Evolutionary conservation across 345 rosid species (phyloP), one percentile per base, ranked within the genome.

Genomic region (Erysimum cheiranthoides): DNA sequence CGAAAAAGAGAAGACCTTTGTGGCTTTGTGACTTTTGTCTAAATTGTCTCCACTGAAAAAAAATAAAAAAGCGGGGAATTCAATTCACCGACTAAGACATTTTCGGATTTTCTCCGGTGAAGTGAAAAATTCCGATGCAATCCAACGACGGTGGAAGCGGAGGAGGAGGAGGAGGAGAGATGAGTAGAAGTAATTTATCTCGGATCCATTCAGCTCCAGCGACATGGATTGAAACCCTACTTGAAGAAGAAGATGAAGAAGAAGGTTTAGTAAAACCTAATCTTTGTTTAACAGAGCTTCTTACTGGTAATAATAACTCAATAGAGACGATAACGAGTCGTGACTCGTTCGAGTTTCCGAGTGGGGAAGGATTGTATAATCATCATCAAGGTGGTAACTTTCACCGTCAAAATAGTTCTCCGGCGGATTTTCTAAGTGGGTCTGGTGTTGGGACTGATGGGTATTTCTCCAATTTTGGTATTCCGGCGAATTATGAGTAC

Each of bases 161-260:
- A 0, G 81, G 78, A 0, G 85, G 73, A 25, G 83, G 84, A 6
- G 87, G 81, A 25, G 86, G 84, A 6, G 88, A 78, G 69, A 28
- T 79, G 69, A 77, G 75, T 73, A 86, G 90, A 25, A 74, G 81
- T 46, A 87, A 89, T 31, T 86, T 91, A 12, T 70, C 89, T 50
- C 85, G 94, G 57, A 83, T 85, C 78, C 86, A 91, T n/a, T 91
- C 93, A 28, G 97, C 93, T 70, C 97, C 97, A 10, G 84, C 89
- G 35, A 78, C 85, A 28, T 91, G 97, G 97, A 76, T 91, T 36
- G 93, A 87, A 66, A 85, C 89, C 6, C 88, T 91, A 34, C 85
- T 91, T 3, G 91, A 87, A 63, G 93, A 87, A 61, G 91, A 85
- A 40, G 91, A 85, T 28, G 81, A 76, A 61, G 80, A 71, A 64